Evolutionary conservation across 225 moss, liverwort and hornwort species (phyloP), one percentile per base, ranked within the genome.

Genomic region (Neckera pumila): DNA sequence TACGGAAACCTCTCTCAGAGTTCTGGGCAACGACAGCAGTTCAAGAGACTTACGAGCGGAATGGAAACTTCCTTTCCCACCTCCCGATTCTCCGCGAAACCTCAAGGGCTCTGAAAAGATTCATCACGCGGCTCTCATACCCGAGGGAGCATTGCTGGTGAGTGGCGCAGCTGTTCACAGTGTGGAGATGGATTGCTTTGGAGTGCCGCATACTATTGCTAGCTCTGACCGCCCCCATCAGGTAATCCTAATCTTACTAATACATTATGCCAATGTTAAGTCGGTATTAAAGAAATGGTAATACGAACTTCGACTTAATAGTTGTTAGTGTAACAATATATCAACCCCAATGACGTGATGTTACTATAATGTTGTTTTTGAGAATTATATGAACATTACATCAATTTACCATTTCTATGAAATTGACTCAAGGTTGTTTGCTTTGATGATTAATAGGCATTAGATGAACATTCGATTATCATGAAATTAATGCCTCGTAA

Each of bases 1-100:
- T 72, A 99, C 98, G 45, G 94, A 92, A 31, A 83, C 20, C 78
- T 96, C 97, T 72, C 59, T 99, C 60, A 96, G 95, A 90, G 96
- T 99, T 61, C 65, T 99, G 42, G 92, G 89, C 71, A 89, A 86
- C 14, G 90, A 86, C 76, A 58, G 76, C 61, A 88, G 87, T 84
- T 88, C 91, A 85, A 92, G 93, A 79, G 83, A 80, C 56, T 90
- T 96, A 87, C 93, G 88, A 82, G 94, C 92, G 34, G 96, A 97
- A 88, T 99, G 97, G 97, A 89, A 79, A 72, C 94, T 94, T 70
- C 96, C 95, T 65, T 69, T 36, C 57, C 88, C 65, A 82, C 82
- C 42, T 62, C 69, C 76, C 73, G 87, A 86, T 86, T 87, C 90
- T 87, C 89, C 81, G 12, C 90, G 78, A 71, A 84, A 88, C 60